Evolutionary conservation across 495 filamentous ascomycete species (phyloP).

Genomic region (Penicillium subrubescens): DNA sequence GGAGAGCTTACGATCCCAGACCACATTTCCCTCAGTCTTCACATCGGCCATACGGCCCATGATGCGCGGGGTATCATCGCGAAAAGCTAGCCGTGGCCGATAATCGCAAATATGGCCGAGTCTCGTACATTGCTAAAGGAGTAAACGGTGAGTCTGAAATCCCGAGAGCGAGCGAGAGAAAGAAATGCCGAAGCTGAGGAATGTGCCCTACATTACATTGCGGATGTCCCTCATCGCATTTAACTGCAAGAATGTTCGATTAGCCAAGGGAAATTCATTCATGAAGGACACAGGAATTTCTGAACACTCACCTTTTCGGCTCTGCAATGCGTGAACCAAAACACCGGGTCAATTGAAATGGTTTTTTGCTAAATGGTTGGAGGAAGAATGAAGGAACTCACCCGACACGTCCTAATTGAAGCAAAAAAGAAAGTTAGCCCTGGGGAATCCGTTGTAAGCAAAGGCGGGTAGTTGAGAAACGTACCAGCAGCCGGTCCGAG

Average conservation of each 20-base stretch:
- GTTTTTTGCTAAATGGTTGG: not conserved
- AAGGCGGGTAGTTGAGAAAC: constrained; percentile 9
- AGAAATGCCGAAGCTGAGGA: constrained; percentile 11
- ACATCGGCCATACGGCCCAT: constrained; percentile 59
- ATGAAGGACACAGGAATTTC: constrained; percentile 2
- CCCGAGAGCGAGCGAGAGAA: not conserved
- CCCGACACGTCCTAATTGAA: constrained; percentile 51
- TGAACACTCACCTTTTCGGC: constrained; percentile 50
- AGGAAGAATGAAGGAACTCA: constrained; percentile 31
- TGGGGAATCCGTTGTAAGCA: not conserved
- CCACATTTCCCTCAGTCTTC: constrained; percentile 46
- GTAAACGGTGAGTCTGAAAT: constrained; percentile 1
- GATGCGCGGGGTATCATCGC: constrained; percentile 57
- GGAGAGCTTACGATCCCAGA: constrained; percentile 57
- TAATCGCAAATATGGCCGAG: constrained; percentile 61
- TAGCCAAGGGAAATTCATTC: constrained; percentile 14
- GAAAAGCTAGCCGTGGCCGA: constrained; percentile 55
- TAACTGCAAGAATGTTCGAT: constrained; percentile 35
- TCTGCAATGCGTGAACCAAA: constrained; percentile 30
- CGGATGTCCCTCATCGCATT: constrained; percentile 57
- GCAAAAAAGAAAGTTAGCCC: constrained; percentile 9
- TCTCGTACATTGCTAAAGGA: constrained; percentile 54
- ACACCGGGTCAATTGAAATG: constrained; percentile 10
- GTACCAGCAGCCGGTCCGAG: constrained; percentile 57
- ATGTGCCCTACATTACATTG: constrained; percentile 50